Percentiles rank a stretch among this genome's conserved stretches.
Conservation (phyloP, 2,329 filamentous ascomycete species). For the Epichloe scottii region DNA sequence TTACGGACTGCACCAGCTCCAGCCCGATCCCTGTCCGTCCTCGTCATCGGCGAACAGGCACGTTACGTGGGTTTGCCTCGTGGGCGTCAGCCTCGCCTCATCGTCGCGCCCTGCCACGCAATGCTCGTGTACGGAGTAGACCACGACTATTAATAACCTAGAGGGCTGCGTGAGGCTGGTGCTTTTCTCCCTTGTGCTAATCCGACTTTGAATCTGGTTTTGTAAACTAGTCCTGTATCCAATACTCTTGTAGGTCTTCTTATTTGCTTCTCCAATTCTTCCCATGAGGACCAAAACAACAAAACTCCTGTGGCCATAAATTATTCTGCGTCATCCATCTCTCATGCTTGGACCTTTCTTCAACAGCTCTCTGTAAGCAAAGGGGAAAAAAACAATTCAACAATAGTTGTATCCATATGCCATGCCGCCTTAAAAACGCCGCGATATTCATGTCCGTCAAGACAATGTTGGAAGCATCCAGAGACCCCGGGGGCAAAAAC, state of each 20-base stretch:
- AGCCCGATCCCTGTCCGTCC: too few relatives aligned
- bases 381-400: neutral
- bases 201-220: neutral
- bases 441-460: neutral
- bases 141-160: too few relatives aligned
- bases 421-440: neutral
- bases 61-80: too few relatives aligned
- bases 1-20: too few relatives aligned
- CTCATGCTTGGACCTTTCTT: neutral
- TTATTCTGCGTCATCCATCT: neutral
- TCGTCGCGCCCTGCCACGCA: too few relatives aligned
- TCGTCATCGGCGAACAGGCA: too few relatives aligned
- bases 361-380: neutral
- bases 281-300: neutral
- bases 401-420: neutral
- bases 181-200: neutral
- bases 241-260: neutral
- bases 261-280: neutral
- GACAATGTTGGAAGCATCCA: neutral
- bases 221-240: neutral
- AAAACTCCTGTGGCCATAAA: neutral
- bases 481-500: neutral
- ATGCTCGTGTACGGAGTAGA: too few relatives aligned
- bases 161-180: neutral
- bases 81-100: too few relatives aligned